These are phyloP conservation scores for Populus euphratica DNA, from an alignment of 345 rosid genomes.

Conservation along the genomic window DNA sequence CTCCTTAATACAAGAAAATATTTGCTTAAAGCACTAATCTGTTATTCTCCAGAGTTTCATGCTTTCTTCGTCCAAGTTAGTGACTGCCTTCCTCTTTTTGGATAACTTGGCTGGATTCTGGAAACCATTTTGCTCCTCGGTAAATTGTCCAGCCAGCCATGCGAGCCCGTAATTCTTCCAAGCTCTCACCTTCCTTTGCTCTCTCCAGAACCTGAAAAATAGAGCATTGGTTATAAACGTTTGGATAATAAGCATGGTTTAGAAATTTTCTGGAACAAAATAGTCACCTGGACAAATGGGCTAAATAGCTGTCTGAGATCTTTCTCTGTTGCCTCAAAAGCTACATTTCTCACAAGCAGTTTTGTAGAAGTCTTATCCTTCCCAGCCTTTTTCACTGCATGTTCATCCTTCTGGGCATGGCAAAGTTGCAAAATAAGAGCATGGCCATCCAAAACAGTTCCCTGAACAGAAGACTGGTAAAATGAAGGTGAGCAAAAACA, in stretches of 20 bases:
- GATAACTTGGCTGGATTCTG: constrained; percentile 42
- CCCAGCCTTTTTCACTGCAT: constrained; percentile 42
- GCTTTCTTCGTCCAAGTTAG: constrained; percentile 49
- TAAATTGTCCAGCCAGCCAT: constrained; percentile 72
- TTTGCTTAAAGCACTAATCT: constrained; percentile 20
- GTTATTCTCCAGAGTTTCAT: constrained; percentile 52
- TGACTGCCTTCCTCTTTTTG: constrained; percentile 59
- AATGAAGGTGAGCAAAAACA: background rate
- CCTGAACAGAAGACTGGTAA: constrained; percentile 38
- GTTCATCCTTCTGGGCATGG: constrained; percentile 70
- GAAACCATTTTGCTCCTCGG: constrained; percentile 43
- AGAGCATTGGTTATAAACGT: background rate
- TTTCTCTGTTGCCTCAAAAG: constrained; percentile 91
- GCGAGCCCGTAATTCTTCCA: constrained; percentile 64
- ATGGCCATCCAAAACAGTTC: constrained; percentile 86
- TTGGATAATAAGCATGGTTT: background rate
- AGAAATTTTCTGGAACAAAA: background rate
- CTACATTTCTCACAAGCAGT: constrained; percentile 79
- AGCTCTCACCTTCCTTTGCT: constrained; percentile 85
- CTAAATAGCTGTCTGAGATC: constrained; percentile 85
- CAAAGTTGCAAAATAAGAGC: constrained; percentile 80
- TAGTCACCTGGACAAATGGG: constrained; percentile 86
- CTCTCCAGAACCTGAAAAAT: constrained; percentile 67
- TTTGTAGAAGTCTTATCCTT: constrained; percentile 71
- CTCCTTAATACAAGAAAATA: background rate